Percentiles rank a stretch among this genome's conserved stretches.
These are phyloP conservation scores for Umbilicus rupestris DNA, from an alignment of 164 flowering plant species.

Conservation along the genomic window DNA sequence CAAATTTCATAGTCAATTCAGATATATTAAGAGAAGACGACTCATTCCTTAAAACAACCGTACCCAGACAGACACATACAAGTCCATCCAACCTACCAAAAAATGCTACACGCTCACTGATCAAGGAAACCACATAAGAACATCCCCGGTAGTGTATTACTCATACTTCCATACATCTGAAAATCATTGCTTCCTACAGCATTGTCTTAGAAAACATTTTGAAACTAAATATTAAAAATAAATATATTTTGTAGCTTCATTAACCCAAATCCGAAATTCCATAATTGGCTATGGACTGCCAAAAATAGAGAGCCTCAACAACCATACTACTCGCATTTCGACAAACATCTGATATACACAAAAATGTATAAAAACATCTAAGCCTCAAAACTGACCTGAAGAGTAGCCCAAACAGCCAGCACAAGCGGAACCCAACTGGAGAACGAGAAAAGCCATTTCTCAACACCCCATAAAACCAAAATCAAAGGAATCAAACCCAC, in stretches of 20 bases:
- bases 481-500: conserved; percentile 41
- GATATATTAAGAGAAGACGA: not conserved
- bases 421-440: conserved; percentile 74
- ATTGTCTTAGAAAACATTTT: too few species aligned
- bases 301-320: not conserved
- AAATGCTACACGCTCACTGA: too few species aligned
- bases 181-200: too few species aligned
- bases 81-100: too few species aligned
- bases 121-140: too few species aligned
- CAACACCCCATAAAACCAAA: conserved; percentile 52
- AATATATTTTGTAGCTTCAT: too few species aligned
- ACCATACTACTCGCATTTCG: not conserved
- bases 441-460: conserved; percentile 71
- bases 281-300: not conserved
- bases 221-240: too few species aligned
- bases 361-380: not conserved
- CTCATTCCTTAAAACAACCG: not conserved
- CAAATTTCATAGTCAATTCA: not conserved
- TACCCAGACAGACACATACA: not conserved
- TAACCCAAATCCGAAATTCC: not conserved
- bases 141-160: too few species aligned
- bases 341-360: not conserved
- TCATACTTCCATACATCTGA: too few species aligned
- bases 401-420: conserved; percentile 68
- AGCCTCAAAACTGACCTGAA: conserved; percentile 37